These are phyloP conservation scores for Zelopaecilomyces penicillatus DNA, from an alignment of 2,329 filamentous ascomycete species.

Conservation along the genomic window DNA sequence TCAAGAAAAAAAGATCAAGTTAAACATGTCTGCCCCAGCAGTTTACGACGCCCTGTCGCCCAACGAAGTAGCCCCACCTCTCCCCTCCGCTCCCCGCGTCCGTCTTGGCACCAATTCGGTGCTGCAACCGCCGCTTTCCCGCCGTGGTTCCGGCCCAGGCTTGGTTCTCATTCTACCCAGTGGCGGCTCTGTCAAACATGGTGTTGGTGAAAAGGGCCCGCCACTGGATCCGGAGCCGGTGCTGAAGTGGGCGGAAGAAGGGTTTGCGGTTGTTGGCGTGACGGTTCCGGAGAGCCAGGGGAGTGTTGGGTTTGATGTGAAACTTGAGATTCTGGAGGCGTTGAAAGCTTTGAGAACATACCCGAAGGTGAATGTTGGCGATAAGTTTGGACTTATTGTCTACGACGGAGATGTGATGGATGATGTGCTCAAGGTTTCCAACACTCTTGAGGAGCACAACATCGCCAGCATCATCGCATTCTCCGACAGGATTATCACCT, in stretches of 20 bases:
- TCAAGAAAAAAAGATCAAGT: no score
- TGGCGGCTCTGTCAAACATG: conserved; percentile 1
- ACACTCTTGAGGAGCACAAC: not conserved
- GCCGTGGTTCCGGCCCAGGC: conserved; percentile 24
- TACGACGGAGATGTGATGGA: conserved; percentile 2
- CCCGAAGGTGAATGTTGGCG: conserved; percentile 16
- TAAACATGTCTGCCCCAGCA: not conserved
- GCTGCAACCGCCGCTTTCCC: conserved; percentile 20
- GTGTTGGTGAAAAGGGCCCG: conserved; percentile 1
- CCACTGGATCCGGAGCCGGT: conserved; percentile 16
- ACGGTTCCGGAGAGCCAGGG: conserved; percentile 1
- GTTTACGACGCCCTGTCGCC: conserved; percentile 7
- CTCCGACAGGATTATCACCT: not conserved
- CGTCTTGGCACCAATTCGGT: conserved; percentile 2
- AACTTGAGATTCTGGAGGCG: conserved; percentile 1
- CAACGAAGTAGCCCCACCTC: conserved; percentile 9
- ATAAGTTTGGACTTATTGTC: conserved; percentile 19
- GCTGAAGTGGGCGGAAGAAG: conserved; percentile 30
- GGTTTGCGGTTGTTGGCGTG: conserved; percentile 21
- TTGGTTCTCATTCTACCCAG: conserved; percentile 20
- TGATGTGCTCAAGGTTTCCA: not conserved
- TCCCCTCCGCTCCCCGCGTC: conserved; percentile 5
- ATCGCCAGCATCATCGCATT: conserved; percentile 7
- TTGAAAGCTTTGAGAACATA: not conserved
- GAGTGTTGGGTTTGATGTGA: conserved; percentile 1